Base-by-base conservation (phyloP, 495 filamentous ascomycete species). In the Bathelium albidoporum region DNA sequence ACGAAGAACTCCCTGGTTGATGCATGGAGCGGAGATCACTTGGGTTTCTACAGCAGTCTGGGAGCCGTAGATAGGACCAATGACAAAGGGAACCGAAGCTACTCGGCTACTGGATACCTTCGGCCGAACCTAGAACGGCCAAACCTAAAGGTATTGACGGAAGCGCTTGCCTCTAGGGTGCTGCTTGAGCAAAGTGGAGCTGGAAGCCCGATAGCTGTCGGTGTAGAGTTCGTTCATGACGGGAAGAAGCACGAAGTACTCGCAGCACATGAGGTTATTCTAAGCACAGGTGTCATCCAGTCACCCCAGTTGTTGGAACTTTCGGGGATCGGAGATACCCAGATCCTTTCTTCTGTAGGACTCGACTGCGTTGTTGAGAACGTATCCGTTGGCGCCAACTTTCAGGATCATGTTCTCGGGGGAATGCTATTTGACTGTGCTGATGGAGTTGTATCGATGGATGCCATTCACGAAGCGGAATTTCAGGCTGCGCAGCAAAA, bases 151-250 rank as follows among this genome's bases (percentile, higher is more conserved):
- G 65, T 69, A 7, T 32, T 67, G 16, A 62, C 61, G 39, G 65
- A 69, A 24, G 65, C 67, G 41, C 28, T 32, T 32, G 67, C 63
- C 0, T 11, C 67, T 3, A 62, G 26, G 10, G 55, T 69, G 34
- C 44, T 61, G n/a, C 62, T 69, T 24, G 36, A 78, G 49, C 9
- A 55, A 29, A 9, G 22, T 55, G 22, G 22, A 26, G 24, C 11
- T 7, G 49, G 49, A 9, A 64, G 73, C 59, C 26, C 66, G 61
- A 4, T 73, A 73, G 79, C 32, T 72, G 72, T 16, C 74, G 80
- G 4, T 72, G 81, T 32, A 73, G 80, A 74, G 70, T 83, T 72
- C 39, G 55, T 16, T 49, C 61, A 32, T 76, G 75, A 72, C 44
- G 68, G 68, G 7, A 66, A 69, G 36, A 63, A 55, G 36, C 49